These are phyloP conservation scores for Aspergillus oerlinghausenensis DNA, from an alignment of 2,329 filamentous ascomycete species.

Conservation along the genomic window DNA sequence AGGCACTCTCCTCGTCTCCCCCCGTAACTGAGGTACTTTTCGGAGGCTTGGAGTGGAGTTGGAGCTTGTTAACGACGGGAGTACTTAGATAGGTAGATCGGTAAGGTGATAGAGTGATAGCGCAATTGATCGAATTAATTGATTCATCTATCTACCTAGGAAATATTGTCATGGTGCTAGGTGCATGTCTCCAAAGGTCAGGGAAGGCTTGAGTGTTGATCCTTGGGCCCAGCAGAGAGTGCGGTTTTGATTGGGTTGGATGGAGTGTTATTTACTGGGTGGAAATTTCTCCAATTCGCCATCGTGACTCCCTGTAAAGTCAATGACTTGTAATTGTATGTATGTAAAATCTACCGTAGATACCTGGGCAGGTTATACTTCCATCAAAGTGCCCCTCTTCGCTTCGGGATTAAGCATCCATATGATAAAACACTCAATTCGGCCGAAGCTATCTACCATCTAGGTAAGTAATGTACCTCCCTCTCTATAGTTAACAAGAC, in stretches of 20 bases:
- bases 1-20: neutral
- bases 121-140: neutral
- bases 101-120: neutral
- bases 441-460: too few relatives aligned
- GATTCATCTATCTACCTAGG: too few relatives aligned
- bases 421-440: neutral
- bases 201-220: neutral
- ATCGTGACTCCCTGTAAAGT: neutral
- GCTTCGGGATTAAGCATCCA: neutral
- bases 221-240: neutral
- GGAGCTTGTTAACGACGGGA: neutral
- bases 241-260: neutral
- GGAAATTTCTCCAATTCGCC: neutral
- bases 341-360: neutral
- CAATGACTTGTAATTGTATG: neutral
- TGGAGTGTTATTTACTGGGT: neutral
- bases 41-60: slow-evolving; percentile 8
- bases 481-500: neutral
- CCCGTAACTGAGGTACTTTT: neutral
- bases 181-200: neutral
- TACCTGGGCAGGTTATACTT: neutral
- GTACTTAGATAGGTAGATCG: neutral
- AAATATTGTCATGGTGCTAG: neutral
- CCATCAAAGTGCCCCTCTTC: too few relatives aligned
- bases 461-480: neutral